Base-by-base conservation (phyloP, 768 basidiomycete genomes). In the Boletus huronensis region DNA sequence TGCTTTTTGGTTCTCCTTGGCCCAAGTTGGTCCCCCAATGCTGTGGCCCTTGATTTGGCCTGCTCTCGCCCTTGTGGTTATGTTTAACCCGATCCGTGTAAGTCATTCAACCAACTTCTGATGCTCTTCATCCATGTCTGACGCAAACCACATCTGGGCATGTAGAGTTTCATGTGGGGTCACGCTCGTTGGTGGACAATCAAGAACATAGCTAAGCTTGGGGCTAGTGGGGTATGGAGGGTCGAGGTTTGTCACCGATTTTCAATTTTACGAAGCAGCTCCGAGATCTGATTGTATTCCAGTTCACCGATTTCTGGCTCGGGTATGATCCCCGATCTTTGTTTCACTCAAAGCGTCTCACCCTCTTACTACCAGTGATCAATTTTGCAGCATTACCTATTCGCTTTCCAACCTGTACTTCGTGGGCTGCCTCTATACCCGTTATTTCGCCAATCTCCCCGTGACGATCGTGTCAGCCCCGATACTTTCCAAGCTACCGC, bases 281-380 rank as follows among this genome's bases (percentile, higher is more conserved):
- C 31, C 21, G 16, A 36, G 29, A 31, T 52, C 50, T 51, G 57
- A 57, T 36, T 17, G 5, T 35, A 23, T 43, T 35, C 1, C 54
- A 88, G 84, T 93, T 93, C 65, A 74, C 84, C 7, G 89, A 91
- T 76, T 91, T 91, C 83, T 93, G 90, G 90, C 76, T 92, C 70
- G 90, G 88, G 87, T 88, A 67, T 43, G 79, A 63, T 26, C 31
- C 21, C 6, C 11, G 40, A 38, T 10, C 21, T 5, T 34, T 51
- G 6, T 49, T 31, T 16, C 5, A 17, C 28, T 8, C 31, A 5
- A 32, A 0, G 40, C n/a, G 25, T 54, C 55, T 54, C 34, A 54
- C 13, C n/a, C 28, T 25, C 23, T 42, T 26, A 11, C 23, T 29
- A 21, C 34, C 61, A 90, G 88, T 13, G 90, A 93, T 60, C 90